These are phyloP conservation scores for Aspergillus pseudotamarii DNA, from an alignment of 2,329 filamentous ascomycete genomes.

Conservation along the genomic window DNA sequence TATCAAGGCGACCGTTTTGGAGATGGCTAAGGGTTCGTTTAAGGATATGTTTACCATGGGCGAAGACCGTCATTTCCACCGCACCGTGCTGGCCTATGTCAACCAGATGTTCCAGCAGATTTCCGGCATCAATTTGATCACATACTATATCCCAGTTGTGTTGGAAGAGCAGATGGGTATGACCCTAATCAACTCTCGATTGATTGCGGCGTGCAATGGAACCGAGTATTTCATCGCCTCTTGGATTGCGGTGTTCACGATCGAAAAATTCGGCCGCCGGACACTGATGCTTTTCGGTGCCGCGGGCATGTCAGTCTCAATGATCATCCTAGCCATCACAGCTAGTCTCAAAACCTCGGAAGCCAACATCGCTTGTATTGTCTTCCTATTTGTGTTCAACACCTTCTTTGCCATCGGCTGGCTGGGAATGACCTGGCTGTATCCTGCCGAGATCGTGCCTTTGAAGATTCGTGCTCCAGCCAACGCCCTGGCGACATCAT, in stretches of 20 bases:
- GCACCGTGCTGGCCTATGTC: slow-evolving; percentile 58
- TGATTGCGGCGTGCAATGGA: slow-evolving; percentile 57
- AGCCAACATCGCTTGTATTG: slow-evolving; percentile 31
- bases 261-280: slow-evolving; percentile 58
- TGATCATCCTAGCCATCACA: slow-evolving; percentile 59
- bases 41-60: slow-evolving; percentile 62
- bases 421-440: slow-evolving; percentile 63
- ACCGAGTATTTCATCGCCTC: slow-evolving; percentile 58
- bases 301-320: slow-evolving; percentile 64
- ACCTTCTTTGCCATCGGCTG: slow-evolving; percentile 68
- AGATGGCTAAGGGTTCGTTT: slow-evolving; percentile 55
- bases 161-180: slow-evolving; percentile 48
- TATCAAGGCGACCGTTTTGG: slow-evolving; percentile 57
- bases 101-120: slow-evolving; percentile 60
- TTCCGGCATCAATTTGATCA: slow-evolving; percentile 49
- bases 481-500: slow-evolving; percentile 65
- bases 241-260: slow-evolving; percentile 53
- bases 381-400: slow-evolving; percentile 65
- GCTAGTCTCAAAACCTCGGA: slow-evolving; percentile 25
- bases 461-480: slow-evolving; percentile 63
- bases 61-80: slow-evolving; percentile 59
- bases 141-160: slow-evolving; percentile 49
- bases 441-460: slow-evolving; percentile 54
- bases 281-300: slow-evolving; percentile 73
- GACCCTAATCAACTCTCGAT: slow-evolving; percentile 44